phyloP scores from a whole-genome alignment of 192 early-diverging fungal genomes.

The Podila minutissima region DNA sequence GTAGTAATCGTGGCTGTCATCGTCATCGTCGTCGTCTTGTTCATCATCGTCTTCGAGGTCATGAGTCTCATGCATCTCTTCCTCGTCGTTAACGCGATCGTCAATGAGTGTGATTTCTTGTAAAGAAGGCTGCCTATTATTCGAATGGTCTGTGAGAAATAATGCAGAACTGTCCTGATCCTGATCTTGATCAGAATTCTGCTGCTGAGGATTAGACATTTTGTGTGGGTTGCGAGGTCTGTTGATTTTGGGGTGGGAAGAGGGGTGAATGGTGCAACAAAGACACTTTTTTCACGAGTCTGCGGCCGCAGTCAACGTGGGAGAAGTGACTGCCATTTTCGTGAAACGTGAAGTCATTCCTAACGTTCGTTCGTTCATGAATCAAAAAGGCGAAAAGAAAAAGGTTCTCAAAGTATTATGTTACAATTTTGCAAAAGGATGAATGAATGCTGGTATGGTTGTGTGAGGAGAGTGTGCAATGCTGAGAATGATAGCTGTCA shows the following conservation, averaged over 20 bases:
- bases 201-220: background rate
- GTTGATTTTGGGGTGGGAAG: background rate
- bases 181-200: background rate
- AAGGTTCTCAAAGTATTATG: no score
- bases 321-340: background rate
- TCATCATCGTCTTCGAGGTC: slow-evolving; percentile 1
- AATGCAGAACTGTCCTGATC: background rate
- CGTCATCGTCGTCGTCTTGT: slow-evolving; percentile 16
- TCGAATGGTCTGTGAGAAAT: background rate
- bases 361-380: no score
- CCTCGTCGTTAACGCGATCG: background rate
- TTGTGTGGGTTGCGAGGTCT: background rate
- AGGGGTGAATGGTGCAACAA: background rate
- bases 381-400: no score
- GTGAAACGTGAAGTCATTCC: no score
- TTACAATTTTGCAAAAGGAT: no score
- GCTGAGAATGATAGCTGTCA: background rate
- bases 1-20: slow-evolving; percentile 29
- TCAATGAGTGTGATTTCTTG: no score
- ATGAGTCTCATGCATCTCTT: background rate
- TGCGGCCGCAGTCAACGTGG: background rate
- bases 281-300: background rate
- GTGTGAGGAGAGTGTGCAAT: no score
- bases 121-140: background rate
- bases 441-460: no score